Conservation (phyloP, 257 asterid genomes). For the Fraxinus quadrangulata region DNA sequence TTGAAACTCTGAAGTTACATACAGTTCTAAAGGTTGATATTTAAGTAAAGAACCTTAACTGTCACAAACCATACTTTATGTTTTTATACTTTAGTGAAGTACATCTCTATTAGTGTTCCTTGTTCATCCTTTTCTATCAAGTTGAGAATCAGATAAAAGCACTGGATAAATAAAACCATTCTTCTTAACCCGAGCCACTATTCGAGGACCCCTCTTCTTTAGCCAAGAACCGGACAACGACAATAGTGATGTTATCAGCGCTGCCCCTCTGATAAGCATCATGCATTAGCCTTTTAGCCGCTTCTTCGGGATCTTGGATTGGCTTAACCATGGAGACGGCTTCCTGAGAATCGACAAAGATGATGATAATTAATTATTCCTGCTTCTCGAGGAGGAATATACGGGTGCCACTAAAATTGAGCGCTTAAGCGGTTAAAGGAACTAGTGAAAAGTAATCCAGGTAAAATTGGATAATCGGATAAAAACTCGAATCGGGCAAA, state of each 20-base stretch:
- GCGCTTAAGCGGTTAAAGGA: background rate
- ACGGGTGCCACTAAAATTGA: too few relatives aligned
- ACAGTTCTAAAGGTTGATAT: background rate
- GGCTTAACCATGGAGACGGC: constrained; percentile 87
- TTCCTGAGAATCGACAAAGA: constrained; percentile 48
- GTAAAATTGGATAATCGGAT: background rate
- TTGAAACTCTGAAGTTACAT: background rate
- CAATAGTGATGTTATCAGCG: constrained; percentile 81
- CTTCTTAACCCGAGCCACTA: constrained; percentile 39
- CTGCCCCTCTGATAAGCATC: constrained; percentile 93
- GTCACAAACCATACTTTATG: constrained; percentile 11
- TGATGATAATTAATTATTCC: background rate
- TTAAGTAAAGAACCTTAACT: background rate
- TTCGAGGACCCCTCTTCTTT: constrained; percentile 52
- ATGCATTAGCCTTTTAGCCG: constrained; percentile 83
- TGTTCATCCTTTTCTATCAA: background rate
- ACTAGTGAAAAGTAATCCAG: background rate
- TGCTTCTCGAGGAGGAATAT: background rate
- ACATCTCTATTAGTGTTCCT: constrained; percentile 28
- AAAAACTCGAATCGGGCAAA: background rate
- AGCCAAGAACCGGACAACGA: constrained; percentile 73
- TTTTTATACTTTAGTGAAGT: constrained; percentile 32
- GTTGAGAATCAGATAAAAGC: constrained; percentile 1
- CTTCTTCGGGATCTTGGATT: constrained; percentile 83
- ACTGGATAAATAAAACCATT: background rate